These are phyloP conservation scores for Priceomyces melissophilus DNA, from an alignment of 805 yeast genomes.

Conservation along the genomic window DNA sequence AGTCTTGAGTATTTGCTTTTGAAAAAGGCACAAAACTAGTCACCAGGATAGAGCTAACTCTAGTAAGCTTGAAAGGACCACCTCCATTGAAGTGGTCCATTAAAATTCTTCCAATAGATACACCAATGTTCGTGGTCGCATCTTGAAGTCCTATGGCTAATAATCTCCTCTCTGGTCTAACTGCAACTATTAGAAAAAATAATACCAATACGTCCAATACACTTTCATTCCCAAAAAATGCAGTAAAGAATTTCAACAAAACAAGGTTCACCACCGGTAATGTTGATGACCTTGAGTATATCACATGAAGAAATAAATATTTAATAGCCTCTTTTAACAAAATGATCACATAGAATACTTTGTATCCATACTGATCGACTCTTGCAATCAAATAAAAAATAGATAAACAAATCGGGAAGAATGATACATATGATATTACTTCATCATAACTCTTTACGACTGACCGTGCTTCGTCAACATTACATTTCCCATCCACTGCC, in stretches of 20 bases:
- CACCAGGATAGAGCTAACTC: no score
- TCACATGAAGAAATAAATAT: slow-evolving; percentile 1
- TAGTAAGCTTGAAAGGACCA: no score
- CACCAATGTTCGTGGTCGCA: slow-evolving; percentile 53
- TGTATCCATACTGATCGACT: slow-evolving; percentile 31
- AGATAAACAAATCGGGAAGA: slow-evolving; percentile 29
- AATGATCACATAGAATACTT: slow-evolving; percentile 5
- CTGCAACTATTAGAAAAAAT: slow-evolving; percentile 71
- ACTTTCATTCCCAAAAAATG: slow-evolving; percentile 56
- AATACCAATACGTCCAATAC: slow-evolving; percentile 52
- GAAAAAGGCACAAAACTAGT: no score
- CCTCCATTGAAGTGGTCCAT: no score
- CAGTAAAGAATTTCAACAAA: slow-evolving; percentile 37
- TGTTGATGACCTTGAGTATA: slow-evolving; percentile 10
- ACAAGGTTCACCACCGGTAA: slow-evolving; percentile 33
- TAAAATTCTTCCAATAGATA: slow-evolving; percentile 43
- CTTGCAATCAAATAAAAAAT: slow-evolving; percentile 44
- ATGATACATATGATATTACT: slow-evolving; percentile 45
- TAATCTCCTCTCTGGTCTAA: slow-evolving; percentile 52
- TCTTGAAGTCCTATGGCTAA: slow-evolving; percentile 50
- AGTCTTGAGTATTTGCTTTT: no score
- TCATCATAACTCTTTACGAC: slow-evolving; percentile 47
- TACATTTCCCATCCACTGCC: slow-evolving; percentile 19
- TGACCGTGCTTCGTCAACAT: slow-evolving; percentile 27
- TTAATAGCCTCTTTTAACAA: slow-evolving; percentile 1